A percentile compares a stretch with the other conserved stretches of the same genome.
phyloP scores from a whole-genome alignment of 176 grass and related monocot species.

The Oropetium thomaeum region DNA sequence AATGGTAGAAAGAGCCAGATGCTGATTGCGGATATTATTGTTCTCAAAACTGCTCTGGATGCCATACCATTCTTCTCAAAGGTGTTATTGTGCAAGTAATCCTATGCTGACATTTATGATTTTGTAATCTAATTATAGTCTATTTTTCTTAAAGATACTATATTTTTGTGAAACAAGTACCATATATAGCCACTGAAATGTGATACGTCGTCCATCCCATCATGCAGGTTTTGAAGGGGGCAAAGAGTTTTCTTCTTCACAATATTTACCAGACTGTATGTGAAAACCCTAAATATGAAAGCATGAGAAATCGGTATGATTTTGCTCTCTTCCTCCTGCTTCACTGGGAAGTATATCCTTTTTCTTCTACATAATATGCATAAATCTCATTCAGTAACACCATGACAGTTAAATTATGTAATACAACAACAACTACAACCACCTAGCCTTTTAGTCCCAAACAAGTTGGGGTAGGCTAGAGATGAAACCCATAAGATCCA shows the following conservation, averaged over 20 bases:
- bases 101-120: neutral
- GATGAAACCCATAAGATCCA: too few species aligned
- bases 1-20: conserved; percentile 84
- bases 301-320: conserved; percentile 86
- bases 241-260: conserved; percentile 85
- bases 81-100: conserved; percentile 33
- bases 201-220: conserved; percentile 22
- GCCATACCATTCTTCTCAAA: conserved; percentile 88
- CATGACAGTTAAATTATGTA: neutral
- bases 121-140: conserved; percentile 12
- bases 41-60: conserved; percentile 95
- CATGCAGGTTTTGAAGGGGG: conserved; percentile 78
- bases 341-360: conserved; percentile 21
- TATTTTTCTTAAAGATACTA: neutral
- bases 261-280: conserved; percentile 91
- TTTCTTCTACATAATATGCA: neutral
- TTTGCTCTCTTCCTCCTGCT: neutral
- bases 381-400: neutral
- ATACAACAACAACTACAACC: too few species aligned
- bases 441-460: too few species aligned
- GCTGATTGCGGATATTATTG: conserved; percentile 90
- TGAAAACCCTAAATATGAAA: conserved; percentile 79
- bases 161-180: neutral
- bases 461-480: too few species aligned
- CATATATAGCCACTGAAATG: neutral